phyloP scores from a whole-genome alignment of 768 basidiomycete species.

The Lactarius tabidus region DNA sequence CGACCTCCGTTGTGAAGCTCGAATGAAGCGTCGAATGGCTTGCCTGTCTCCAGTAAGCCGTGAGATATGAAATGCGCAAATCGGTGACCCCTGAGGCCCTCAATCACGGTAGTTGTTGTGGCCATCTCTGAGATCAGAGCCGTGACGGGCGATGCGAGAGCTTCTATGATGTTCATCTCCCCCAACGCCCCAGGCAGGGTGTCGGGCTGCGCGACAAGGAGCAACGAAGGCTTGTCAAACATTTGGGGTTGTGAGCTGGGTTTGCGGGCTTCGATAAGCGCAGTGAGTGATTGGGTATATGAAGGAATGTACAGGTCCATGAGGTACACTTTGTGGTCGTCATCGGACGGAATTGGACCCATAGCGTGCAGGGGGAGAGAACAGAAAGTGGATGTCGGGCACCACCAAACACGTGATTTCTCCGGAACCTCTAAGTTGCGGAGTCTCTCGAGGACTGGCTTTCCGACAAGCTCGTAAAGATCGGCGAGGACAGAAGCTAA shows the following conservation, averaged over 20 bases:
- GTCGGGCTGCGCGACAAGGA: conserved; percentile 3
- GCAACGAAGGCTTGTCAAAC: neutral
- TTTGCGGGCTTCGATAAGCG: neutral
- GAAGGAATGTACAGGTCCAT: neutral
- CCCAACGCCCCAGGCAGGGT: neutral
- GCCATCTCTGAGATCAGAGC: neutral
- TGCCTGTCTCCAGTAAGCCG: no score
- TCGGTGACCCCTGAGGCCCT: neutral
- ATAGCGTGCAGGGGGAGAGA: conserved; percentile 8
- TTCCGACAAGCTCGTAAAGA: neutral
- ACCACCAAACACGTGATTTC: neutral
- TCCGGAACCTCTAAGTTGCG: neutral
- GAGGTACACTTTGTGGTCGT: neutral
- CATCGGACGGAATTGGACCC: conserved; percentile 3
- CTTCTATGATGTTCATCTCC: neutral
- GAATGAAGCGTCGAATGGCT: neutral
- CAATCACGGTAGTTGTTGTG: neutral
- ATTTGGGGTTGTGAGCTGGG: neutral
- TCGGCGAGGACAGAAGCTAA: neutral
- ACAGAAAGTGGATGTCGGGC: neutral
- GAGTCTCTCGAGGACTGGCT: no score
- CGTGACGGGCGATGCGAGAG: neutral
- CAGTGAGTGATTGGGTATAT: no score
- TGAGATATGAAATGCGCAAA: no score
- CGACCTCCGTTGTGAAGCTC: no score